A percentile compares a stretch with the other conserved stretches of the same genome.
phyloP scores from a whole-genome alignment of 495 filamentous ascomycete genomes.

The Penicillium soppii region DNA sequence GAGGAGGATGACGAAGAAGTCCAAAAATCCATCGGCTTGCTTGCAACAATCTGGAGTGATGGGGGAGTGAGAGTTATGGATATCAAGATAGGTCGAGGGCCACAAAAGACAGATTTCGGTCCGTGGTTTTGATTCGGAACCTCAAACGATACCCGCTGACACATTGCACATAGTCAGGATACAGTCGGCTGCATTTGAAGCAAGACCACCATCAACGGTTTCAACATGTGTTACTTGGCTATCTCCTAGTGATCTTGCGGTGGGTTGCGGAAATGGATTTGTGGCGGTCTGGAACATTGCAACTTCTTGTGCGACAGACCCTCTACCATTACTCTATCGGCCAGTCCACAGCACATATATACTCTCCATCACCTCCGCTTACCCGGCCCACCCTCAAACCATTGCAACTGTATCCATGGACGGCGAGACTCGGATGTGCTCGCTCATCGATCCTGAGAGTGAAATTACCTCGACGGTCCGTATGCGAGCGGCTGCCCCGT shows the following conservation, averaged over 20 bases:
- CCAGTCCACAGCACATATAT: conserved; percentile 63
- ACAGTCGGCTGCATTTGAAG: conserved; percentile 53
- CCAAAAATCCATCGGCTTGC: conserved; percentile 50
- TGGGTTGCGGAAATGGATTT: conserved; percentile 61
- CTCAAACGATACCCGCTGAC: conserved; percentile 1
- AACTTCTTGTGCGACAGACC: conserved; percentile 23
- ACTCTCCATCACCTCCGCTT: conserved; percentile 53
- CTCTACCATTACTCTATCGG: conserved; percentile 53
- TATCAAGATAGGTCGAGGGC: conserved; percentile 37
- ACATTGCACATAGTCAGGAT: conserved; percentile 40
- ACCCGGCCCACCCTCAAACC: conserved; percentile 58
- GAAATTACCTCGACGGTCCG: conserved; percentile 52
- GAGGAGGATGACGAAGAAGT: conserved; percentile 34
- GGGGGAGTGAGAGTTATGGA: conserved; percentile 61
- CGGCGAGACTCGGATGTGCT: conserved; percentile 58
- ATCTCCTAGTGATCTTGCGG: conserved; percentile 58
- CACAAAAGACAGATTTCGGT: conserved; percentile 39
- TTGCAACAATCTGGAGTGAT: conserved; percentile 63
- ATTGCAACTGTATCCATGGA: conserved; percentile 56
- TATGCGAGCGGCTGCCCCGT: conserved; percentile 46
- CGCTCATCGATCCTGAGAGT: conserved; percentile 47
- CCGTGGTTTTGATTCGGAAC: not conserved
- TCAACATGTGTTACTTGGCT: conserved; percentile 64
- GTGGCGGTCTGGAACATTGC: conserved; percentile 58
- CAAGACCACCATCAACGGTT: conserved; percentile 47